Conservation (phyloP, 352 stramenopile genomes). For the Phytophthora rubi region DNA sequence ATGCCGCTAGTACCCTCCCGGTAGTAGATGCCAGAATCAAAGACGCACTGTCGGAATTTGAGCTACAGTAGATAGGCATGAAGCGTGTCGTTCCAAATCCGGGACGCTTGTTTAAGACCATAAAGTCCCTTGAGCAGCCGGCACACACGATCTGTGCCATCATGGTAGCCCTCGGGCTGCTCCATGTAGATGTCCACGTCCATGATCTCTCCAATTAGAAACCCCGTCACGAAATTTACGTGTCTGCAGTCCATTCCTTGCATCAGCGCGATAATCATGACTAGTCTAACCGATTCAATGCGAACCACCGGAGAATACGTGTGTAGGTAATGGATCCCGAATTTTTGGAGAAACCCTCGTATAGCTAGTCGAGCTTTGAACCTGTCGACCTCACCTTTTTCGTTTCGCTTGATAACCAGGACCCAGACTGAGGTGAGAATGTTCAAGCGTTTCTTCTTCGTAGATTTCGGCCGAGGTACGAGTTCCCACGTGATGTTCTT, state of each 20-base stretch:
- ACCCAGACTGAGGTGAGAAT: too few species aligned
- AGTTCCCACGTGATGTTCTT: too few species aligned
- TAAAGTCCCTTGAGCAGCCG: not conserved
- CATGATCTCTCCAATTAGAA: slow-evolving; percentile 7
- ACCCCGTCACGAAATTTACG: slow-evolving; percentile 11
- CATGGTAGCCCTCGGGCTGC: slow-evolving; percentile 6
- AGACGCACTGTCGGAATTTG: slow-evolving; percentile 5
- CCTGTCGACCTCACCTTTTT: slow-evolving; percentile 3
- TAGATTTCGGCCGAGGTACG: too few species aligned
- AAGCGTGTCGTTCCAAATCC: slow-evolving; percentile 11
- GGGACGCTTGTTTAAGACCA: not conserved
- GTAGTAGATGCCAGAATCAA: slow-evolving; percentile 12
- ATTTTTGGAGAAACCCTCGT: slow-evolving; percentile 5
- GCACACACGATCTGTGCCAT: not conserved
- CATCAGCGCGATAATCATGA: slow-evolving; percentile 10
- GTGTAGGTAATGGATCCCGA: slow-evolving; percentile 1
- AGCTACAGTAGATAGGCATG: not conserved
- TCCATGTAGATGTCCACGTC: slow-evolving; percentile 10
- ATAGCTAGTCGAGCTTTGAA: slow-evolving; percentile 11
- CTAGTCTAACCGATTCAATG: slow-evolving; percentile 3
- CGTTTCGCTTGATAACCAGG: slow-evolving; percentile 1
- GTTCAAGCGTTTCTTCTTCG: too few species aligned
- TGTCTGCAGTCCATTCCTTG: not conserved
- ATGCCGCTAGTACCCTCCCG: not conserved
- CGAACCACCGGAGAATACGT: slow-evolving; percentile 9